Base-by-base conservation (phyloP, 1,139 yeast genomes). In the Zygoascus meyerae region DNA sequence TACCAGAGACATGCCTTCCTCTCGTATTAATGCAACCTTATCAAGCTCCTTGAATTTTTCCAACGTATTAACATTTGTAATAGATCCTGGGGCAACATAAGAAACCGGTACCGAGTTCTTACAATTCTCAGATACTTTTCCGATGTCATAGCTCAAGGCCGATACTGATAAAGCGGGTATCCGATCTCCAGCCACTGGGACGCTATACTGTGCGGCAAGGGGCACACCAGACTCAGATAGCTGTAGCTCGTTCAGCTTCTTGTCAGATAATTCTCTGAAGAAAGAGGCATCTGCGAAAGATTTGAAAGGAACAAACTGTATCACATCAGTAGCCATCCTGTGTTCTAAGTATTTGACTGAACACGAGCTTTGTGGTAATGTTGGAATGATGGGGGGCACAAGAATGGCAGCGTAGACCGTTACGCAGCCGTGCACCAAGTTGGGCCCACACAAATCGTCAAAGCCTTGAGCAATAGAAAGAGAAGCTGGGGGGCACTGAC, bases 231-330 rank as follows among this genome's bases (percentile, higher is more conserved):
- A 64, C 35, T 78, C 70, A 55, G 81, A 84, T 39, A 84, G 71
- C 60, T 81, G 83, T 59, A 77, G 76, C 44, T 78, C 74, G 51
- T 85, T 79, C 42, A 87, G 72, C 60, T 87, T 87, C 56, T 77
- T 65, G 45, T 76, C 76, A 0, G 92, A 74, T 16, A 92, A 72
- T 55, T 75, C 77, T 39, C 83, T 81, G 68, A 92, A 92, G 65
- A 92, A 92, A 0, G 95, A 78, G 0, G 95, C 79, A 59, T 90
- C 97, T 31, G 84, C 80, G 62, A 84, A 84, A 1, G 95, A 83
- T 51, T 76, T 79, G 21, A 81, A 67, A 0, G 86, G 77, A 1
- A 78, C 72, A 63, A 72, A 81, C 53, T 71, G 54, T 40, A 55
- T 48, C 26, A 21, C 26, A 21, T 21, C 26, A 21, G 26, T 28